These are phyloP conservation scores for Sporothrix luriei DNA, from an alignment of 2,329 filamentous ascomycete genomes.

Conservation along the genomic window DNA sequence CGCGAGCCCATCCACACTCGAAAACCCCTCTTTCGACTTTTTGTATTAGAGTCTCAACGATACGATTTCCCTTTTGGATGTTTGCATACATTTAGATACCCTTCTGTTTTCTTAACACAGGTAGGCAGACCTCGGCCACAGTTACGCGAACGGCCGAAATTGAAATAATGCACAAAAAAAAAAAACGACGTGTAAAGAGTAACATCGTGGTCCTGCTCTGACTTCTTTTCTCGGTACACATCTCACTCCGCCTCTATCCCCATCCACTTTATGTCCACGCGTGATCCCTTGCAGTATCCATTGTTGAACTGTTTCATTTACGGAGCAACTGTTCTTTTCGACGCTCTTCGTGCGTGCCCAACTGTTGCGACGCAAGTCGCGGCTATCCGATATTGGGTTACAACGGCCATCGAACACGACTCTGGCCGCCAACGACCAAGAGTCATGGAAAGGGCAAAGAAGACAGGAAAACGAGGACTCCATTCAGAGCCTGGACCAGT, in stretches of 20 bases:
- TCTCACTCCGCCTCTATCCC: neutral
- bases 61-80: neutral
- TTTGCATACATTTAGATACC: neutral
- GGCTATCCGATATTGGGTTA: constrained; percentile 29
- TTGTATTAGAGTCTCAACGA: neutral
- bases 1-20: neutral
- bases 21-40: constrained; percentile 11
- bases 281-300: constrained; percentile 11
- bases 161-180: neutral
- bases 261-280: constrained; percentile 7
- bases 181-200: neutral
- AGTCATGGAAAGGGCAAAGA: neutral
- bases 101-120: too few relatives aligned
- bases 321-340: neutral
- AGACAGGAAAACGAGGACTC: neutral
- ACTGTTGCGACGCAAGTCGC: constrained; percentile 19
- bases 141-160: neutral
- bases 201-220: neutral
- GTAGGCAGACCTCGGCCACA: neutral
- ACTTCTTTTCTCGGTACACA: neutral
- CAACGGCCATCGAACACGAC: constrained; percentile 20
- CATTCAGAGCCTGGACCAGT: neutral
- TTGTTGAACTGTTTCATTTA: neutral
- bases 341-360: constrained; percentile 16
- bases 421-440: constrained; percentile 1